These are phyloP conservation scores for Taiozyma onychis DNA, from an alignment of 1,139 yeast genomes.

Conservation along the genomic window DNA sequence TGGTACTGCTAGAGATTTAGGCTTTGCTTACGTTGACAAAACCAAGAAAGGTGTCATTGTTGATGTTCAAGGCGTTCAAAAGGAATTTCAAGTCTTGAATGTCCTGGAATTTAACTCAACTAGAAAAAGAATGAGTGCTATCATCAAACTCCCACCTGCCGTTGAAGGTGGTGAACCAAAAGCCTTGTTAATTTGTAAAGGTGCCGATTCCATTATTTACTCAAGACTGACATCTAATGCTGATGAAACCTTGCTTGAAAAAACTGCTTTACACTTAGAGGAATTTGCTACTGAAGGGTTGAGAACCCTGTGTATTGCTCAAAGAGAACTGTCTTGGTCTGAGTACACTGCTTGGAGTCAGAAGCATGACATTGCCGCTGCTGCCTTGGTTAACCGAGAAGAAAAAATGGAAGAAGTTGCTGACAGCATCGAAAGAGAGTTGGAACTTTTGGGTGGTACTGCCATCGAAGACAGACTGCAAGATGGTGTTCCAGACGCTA, in stretches of 20 bases:
- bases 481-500: slow-evolving; percentile 94
- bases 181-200: slow-evolving; percentile 50
- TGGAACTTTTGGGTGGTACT: slow-evolving; percentile 84
- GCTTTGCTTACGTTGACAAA: slow-evolving; percentile 74
- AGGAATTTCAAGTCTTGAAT: slow-evolving; percentile 70
- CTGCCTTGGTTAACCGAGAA: slow-evolving; percentile 73
- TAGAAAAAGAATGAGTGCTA: slow-evolving; percentile 93
- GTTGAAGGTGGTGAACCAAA: slow-evolving; percentile 32
- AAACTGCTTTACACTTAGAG: slow-evolving; percentile 81
- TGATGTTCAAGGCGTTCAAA: slow-evolving; percentile 67
- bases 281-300: slow-evolving; percentile 96
- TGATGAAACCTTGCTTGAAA: slow-evolving; percentile 39
- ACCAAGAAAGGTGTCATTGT: slow-evolving; percentile 66
- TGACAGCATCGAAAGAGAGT: slow-evolving; percentile 70
- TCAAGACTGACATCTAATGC: slow-evolving; percentile 51
- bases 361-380: slow-evolving; percentile 69
- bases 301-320: slow-evolving; percentile 90
- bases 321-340: slow-evolving; percentile 58
- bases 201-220: slow-evolving; percentile 91
- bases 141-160: slow-evolving; percentile 47
- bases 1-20: slow-evolving; percentile 87
- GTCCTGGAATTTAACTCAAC: slow-evolving; percentile 82
- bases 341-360: slow-evolving; percentile 64
- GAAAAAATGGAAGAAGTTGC: slow-evolving; percentile 72
- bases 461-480: slow-evolving; percentile 96